Evolutionary conservation across 371 early-diverging fungal genomes (phyloP).

Genomic region (Lichtheimia corymbifera): DNA sequence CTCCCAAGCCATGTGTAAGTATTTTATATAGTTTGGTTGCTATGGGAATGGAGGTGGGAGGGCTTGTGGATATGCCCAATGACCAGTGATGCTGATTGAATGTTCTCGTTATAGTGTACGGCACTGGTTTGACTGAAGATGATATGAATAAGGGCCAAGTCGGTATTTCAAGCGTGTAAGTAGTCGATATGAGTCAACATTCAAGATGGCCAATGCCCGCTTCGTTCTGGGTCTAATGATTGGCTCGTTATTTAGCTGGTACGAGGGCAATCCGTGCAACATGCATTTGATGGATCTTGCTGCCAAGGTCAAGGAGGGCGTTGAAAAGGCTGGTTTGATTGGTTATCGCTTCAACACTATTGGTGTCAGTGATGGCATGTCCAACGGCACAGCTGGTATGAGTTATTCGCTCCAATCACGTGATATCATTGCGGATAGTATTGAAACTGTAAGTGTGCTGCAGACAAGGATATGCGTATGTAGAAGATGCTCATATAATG

Average conservation of each 20-base stretch:
- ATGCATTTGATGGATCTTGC: slow-evolving; percentile 96
- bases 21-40: background rate
- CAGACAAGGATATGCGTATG: background rate
- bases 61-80: too few species aligned
- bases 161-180: slow-evolving; percentile 91
- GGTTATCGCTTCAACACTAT: slow-evolving; percentile 97
- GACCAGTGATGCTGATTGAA: background rate
- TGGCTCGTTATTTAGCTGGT: slow-evolving; percentile 65
- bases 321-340: slow-evolving; percentile 83
- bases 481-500: background rate
- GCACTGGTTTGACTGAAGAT: slow-evolving; percentile 82
- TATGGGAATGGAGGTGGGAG: background rate
- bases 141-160: slow-evolving; percentile 90
- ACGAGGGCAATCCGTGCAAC: slow-evolving; percentile 99
- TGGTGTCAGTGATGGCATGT: slow-evolving; percentile 96
- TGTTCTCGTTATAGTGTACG: slow-evolving; percentile 67
- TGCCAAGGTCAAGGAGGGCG: slow-evolving; percentile 88
- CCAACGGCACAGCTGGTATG: slow-evolving; percentile 97
- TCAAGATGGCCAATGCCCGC: too few species aligned
- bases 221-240: too few species aligned
- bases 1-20: slow-evolving; percentile 95
- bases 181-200: slow-evolving; percentile 6
- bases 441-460: slow-evolving; percentile 79
- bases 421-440: slow-evolving; percentile 97
- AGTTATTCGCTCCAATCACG: slow-evolving; percentile 93